Evolutionary conservation across 2,329 filamentous ascomycete species (phyloP).

Genomic region (Penicillium sp.): DNA sequence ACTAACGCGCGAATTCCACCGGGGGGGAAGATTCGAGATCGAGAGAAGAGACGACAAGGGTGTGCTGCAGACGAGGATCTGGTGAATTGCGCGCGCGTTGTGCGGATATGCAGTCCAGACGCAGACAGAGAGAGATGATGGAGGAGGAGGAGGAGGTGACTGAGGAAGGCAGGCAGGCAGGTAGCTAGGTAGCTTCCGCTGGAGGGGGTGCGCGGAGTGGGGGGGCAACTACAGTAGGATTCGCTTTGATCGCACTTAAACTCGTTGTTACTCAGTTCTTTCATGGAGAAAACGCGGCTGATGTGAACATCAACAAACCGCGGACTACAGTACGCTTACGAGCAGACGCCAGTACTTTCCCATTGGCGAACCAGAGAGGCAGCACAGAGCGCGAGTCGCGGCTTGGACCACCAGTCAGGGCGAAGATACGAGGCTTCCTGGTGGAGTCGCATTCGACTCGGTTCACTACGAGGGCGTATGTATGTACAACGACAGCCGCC

Average conservation of each 20-base stretch:
- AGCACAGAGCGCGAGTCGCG: neutral
- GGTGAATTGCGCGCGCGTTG: slow-evolving; percentile 7
- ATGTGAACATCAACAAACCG: slow-evolving; percentile 7
- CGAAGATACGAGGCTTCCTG: neutral
- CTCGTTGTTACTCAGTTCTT: neutral
- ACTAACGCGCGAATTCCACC: slow-evolving; percentile 16
- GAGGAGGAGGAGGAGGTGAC: neutral
- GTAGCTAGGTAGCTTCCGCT: neutral
- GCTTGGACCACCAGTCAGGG: neutral
- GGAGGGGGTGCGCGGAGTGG: neutral
- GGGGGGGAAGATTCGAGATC: neutral
- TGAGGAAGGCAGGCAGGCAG: neutral
- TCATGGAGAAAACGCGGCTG: neutral
- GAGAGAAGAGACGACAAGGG: slow-evolving; percentile 4
- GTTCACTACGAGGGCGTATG: neutral
- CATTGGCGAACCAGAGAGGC: slow-evolving; percentile 38
- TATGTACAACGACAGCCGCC: neutral
- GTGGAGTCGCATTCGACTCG: neutral
- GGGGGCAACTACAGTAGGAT: neutral
- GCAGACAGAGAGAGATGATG: neutral
- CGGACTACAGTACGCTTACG: slow-evolving; percentile 5
- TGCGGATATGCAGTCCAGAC: neutral
- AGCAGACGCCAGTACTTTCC: slow-evolving; percentile 7
- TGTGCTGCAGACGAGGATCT: neutral
- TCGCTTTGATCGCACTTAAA: neutral